Evolutionary conservation across 345 rosid species (phyloP).

Genomic region (Triadica sebifera): DNA sequence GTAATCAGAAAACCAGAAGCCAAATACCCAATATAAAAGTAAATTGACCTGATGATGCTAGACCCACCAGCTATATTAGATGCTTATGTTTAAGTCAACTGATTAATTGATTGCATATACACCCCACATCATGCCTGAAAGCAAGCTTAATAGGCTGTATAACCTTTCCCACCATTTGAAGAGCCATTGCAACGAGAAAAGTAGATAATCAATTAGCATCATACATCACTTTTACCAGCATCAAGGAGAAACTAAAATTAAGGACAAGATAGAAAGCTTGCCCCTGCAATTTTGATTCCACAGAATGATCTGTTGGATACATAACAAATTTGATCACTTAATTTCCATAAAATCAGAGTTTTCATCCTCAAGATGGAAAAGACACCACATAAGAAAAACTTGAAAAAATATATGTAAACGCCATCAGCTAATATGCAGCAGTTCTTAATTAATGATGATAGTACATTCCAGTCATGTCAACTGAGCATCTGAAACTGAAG

Average conservation of each 20-base stretch:
- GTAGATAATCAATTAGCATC: background rate
- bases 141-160: constrained; percentile 1
- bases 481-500: background rate
- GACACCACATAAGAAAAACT: background rate
- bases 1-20: background rate
- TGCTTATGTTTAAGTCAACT: background rate
- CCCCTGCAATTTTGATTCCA: background rate
- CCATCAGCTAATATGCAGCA: background rate
- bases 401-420: background rate
- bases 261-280: background rate
- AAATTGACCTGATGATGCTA: no score
- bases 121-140: background rate
- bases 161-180: background rate
- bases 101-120: background rate
- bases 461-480: background rate
- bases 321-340: no score
- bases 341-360: background rate
- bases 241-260: background rate
- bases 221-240: background rate
- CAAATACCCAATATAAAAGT: no score
- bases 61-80: no score
- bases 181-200: background rate
- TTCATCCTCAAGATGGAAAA: background rate
- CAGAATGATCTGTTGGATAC: background rate
- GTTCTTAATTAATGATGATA: background rate